Evolutionary conservation across 345 rosid species (phyloP).

Genomic region (Jatropha curcas): DNA sequence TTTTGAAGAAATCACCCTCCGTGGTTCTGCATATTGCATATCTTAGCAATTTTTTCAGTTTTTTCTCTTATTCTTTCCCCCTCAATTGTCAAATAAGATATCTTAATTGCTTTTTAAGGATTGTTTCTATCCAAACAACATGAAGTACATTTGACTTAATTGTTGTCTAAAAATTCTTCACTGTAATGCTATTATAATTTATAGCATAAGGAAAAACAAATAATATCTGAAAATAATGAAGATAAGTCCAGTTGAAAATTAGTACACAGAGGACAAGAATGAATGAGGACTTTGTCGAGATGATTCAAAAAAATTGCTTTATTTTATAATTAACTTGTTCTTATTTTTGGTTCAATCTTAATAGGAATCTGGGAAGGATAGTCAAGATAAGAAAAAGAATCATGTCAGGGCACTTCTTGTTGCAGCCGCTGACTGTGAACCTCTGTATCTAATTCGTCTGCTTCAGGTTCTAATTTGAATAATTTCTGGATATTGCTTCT

Average conservation of each 20-base stretch:
- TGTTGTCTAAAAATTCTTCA: neutral
- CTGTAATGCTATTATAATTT: neutral
- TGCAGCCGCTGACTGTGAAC: constrained; percentile 95
- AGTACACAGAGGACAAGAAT: neutral
- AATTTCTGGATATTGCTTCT: neutral
- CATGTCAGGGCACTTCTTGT: constrained; percentile 91
- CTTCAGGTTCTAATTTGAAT: constrained; percentile 66
- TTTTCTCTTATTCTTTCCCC: neutral
- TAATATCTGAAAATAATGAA: neutral
- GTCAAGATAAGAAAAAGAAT: constrained; percentile 91
- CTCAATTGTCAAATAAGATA: neutral
- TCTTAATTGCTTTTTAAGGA: neutral
- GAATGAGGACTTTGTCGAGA: neutral
- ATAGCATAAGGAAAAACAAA: neutral
- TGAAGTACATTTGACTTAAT: neutral
- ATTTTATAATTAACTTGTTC: constrained; percentile 2
- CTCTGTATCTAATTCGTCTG: constrained; percentile 83
- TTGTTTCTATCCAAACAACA: neutral
- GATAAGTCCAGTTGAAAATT: neutral
- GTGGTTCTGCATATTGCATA: too few relatives aligned
- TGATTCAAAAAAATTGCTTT: neutral
- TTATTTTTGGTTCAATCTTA: constrained; percentile 21
- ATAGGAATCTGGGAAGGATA: constrained; percentile 93
- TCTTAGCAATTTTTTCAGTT: too few relatives aligned
- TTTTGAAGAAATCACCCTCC: neutral